Evolutionary conservation across 2,329 filamentous ascomycete species (phyloP).

Genomic region (Colletotrichum shisoi): DNA sequence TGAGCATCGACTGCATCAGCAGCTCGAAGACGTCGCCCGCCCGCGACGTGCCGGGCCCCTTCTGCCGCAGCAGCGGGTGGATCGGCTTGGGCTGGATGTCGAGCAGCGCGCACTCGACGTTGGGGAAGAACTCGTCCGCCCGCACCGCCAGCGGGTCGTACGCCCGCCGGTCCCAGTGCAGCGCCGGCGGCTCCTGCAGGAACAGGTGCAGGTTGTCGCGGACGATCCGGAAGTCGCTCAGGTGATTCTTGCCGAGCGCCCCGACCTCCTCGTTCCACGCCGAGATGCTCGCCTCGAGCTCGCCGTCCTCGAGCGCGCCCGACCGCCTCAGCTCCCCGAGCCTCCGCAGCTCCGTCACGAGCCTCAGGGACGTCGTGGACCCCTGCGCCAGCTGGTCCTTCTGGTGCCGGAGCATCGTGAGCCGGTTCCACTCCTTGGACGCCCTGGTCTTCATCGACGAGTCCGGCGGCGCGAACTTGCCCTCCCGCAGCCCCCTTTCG

Average conservation of each 20-base stretch:
- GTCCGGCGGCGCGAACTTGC: conserved; percentile 19
- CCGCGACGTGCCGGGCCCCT: conserved; percentile 52
- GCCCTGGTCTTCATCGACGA: background rate
- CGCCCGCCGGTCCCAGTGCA: conserved; percentile 74
- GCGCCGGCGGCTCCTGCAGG: conserved; percentile 57
- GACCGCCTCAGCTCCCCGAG: conserved; percentile 41
- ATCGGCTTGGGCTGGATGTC: conserved; percentile 70
- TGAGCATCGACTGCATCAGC: conserved; percentile 56
- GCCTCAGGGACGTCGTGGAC: conserved; percentile 43
- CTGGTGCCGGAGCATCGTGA: conserved; percentile 46
- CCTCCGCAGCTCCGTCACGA: conserved; percentile 49
- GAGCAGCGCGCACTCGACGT: conserved; percentile 64
- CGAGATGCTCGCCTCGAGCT: conserved; percentile 45
- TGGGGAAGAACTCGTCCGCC: conserved; percentile 72
- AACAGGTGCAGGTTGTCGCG: conserved; percentile 65
- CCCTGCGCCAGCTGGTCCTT: conserved; percentile 42
- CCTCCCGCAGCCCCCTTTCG: conserved; percentile 43
- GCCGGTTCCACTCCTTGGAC: conserved; percentile 39
- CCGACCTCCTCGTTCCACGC: conserved; percentile 50
- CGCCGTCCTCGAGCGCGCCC: conserved; percentile 35
- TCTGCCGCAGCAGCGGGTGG: conserved; percentile 58
- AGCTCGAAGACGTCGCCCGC: conserved; percentile 62
- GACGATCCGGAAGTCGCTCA: conserved; percentile 50
- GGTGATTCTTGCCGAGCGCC: conserved; percentile 46
- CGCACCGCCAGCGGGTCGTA: conserved; percentile 72